phyloP scores from a whole-genome alignment of 2,329 filamentous ascomycete genomes.

The Chrysoporthe cubensis region DNA sequence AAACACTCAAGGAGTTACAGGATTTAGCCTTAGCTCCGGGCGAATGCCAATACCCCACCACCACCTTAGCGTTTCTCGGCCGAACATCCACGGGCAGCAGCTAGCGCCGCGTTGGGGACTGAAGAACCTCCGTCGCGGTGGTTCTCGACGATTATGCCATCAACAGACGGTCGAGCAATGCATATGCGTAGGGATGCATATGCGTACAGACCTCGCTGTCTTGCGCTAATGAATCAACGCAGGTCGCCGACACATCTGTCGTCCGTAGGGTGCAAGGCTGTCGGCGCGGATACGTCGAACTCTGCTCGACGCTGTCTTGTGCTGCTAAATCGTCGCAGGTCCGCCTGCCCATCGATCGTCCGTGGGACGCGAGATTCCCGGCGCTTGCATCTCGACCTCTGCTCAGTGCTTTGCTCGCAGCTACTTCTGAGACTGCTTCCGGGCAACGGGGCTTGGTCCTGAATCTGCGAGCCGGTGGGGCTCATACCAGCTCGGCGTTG shows the following conservation, averaged over 20 bases:
- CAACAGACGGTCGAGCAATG: background rate
- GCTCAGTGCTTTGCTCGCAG: background rate
- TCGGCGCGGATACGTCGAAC: background rate
- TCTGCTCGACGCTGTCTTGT: background rate
- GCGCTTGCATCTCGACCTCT: background rate
- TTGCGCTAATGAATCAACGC: background rate
- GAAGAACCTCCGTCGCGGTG: background rate
- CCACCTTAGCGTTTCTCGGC: too few relatives aligned
- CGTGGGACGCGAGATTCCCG: background rate
- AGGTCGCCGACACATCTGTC: background rate
- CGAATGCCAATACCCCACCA: background rate
- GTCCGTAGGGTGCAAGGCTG: background rate
- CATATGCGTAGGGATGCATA: too few relatives aligned
- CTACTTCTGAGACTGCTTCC: background rate
- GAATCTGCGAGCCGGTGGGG: background rate
- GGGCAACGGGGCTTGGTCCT: background rate
- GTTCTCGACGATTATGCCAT: background rate
- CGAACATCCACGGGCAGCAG: too few relatives aligned
- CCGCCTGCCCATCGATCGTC: background rate
- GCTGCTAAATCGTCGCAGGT: background rate
- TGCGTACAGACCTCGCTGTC: background rate
- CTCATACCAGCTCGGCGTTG: constrained; percentile 62
- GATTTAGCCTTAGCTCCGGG: background rate
- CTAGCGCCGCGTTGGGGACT: background rate
- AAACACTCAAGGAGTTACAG: background rate